Evolutionary conservation across 2,329 filamentous ascomycete genomes (phyloP), one percentile per base, ranked within the genome.

Genomic region (Coniella lustricola): DNA sequence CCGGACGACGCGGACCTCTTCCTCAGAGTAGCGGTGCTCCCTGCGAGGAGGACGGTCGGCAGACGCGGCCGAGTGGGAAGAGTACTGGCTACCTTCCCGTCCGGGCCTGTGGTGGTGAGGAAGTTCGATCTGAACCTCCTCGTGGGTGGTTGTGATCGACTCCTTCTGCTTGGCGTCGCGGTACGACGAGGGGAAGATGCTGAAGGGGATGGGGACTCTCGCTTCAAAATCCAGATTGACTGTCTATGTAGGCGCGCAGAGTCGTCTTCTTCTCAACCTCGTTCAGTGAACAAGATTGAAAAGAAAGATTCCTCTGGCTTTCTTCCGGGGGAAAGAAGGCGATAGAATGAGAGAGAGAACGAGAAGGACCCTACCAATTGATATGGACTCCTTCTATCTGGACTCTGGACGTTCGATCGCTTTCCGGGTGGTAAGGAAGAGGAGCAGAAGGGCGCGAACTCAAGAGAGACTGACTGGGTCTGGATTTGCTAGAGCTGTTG

Each of bases 221-320:
- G 90, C 90, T 87, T 95, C 90, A 93, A 95, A 96, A 88, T 96
- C 90, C 90, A 96, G 90, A 79, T 89, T 96, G 88, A 77, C 88
- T 85, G 85, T 83, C 84, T 86, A 74, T 62, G 59, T 62, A 67
- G 64, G 66, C 63, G 62, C 50, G 4, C 50, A 66, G 65, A 69
- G 66, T 68, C 60, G 60, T 68, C 67, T 70, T 65, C 67, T 66
- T 62, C 62, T 69, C 67, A 60, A 68, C 67, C 68, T 68, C 70
- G 64, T 65, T 52, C 44, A 29, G 43, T 76, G 81, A 32, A 32
- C 40, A 81, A 82, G 77, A 78, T 77, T 79, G 76, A 79, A 66
- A 69, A 75, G 25, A 77, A 76, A 74, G 82, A 76, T 73, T 57
- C 55, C 60, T 60, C 59, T 64, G 60, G 64, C 63, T 65, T 29